Conservation (phyloP, 2,329 filamentous ascomycete species). For the Pestalotiopsis sp. region DNA sequence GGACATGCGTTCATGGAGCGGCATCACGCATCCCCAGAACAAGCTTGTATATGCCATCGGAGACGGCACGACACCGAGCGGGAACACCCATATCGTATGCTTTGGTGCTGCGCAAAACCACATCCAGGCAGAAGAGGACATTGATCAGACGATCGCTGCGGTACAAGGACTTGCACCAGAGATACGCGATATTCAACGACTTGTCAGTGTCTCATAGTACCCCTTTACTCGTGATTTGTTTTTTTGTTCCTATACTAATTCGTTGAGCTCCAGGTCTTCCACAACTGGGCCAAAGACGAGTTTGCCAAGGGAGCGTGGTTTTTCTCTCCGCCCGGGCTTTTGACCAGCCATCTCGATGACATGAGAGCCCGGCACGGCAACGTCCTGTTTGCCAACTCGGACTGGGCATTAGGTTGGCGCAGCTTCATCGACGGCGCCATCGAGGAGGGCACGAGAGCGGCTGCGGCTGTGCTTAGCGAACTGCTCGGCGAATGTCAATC, state of each 20-base stretch:
- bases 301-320: constrained; percentile 49
- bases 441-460: constrained; percentile 44
- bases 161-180: constrained; percentile 4
- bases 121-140: constrained; percentile 4
- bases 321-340: constrained; percentile 39
- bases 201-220: not conserved
- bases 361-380: constrained; percentile 45
- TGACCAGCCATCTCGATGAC: constrained; percentile 41
- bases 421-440: constrained; percentile 55
- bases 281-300: constrained; percentile 52
- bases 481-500: not conserved
- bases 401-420: constrained; percentile 53
- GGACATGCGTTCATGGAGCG: constrained; percentile 39
- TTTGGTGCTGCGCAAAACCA: constrained; percentile 10
- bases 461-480: constrained; percentile 18
- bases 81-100: constrained; percentile 37
- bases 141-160: not conserved
- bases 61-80: constrained; percentile 35
- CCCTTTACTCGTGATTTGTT: not conserved
- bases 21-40: constrained; percentile 39
- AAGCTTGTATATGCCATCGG: constrained; percentile 37
- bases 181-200: not conserved
- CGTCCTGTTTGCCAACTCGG: constrained; percentile 48
- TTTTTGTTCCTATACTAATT: not conserved
- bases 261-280: constrained; percentile 38